Conservation (phyloP, 805 yeast species). For the Barnettozyma wickerhamii region DNA sequence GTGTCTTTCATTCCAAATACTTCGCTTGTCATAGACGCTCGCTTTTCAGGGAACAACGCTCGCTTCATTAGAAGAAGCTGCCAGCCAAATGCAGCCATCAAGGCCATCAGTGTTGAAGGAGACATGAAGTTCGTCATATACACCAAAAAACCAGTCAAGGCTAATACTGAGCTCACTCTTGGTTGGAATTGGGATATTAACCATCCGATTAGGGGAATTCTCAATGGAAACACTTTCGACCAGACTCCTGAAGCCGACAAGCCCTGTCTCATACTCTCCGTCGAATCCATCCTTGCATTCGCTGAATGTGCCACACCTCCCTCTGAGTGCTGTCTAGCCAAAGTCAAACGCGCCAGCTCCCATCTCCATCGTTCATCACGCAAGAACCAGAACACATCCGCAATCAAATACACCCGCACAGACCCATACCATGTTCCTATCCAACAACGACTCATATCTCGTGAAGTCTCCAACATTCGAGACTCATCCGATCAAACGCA, state of each 20-base stretch:
- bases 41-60: constrained; percentile 71
- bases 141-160: constrained; percentile 50
- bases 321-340: constrained; percentile 51
- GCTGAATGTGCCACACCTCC: constrained; percentile 56
- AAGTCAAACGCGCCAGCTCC: constrained; percentile 58
- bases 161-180: constrained; percentile 69
- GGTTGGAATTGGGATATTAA: constrained; percentile 86
- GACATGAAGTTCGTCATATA: constrained; percentile 52
- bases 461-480: constrained; percentile 21
- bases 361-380: constrained; percentile 51
- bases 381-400: constrained; percentile 24
- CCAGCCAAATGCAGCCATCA: constrained; percentile 67
- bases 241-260: constrained; percentile 49
- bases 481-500: constrained; percentile 13
- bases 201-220: constrained; percentile 65
- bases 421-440: constrained; percentile 29
- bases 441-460: constrained; percentile 25
- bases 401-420: constrained; percentile 28
- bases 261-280: constrained; percentile 51
- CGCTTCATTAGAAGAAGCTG: constrained; percentile 76
- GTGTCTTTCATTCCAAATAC: constrained; percentile 53
- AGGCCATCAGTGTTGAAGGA: constrained; percentile 35
- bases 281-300: constrained; percentile 57
- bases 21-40: constrained; percentile 72
- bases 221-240: constrained; percentile 46